Evolutionary conservation across 2,329 filamentous ascomycete species (phyloP).

Genomic region (Microsporum canis): DNA sequence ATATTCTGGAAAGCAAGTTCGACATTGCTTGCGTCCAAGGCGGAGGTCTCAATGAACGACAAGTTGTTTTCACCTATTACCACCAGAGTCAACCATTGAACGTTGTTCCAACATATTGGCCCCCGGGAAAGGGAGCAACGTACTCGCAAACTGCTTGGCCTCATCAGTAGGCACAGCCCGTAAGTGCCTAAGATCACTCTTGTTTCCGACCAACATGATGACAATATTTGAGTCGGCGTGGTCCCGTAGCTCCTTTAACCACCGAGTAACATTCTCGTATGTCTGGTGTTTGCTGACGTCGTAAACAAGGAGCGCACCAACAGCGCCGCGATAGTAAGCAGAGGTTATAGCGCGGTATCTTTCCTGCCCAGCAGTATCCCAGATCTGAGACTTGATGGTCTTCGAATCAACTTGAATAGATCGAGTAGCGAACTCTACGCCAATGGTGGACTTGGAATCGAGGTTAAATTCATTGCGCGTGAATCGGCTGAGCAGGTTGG

Average conservation of each 20-base stretch:
- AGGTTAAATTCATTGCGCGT: slow-evolving; percentile 99
- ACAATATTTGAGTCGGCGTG: slow-evolving; percentile 98
- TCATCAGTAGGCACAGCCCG: slow-evolving; percentile 95
- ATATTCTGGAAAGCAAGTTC: slow-evolving; percentile 99
- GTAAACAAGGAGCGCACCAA: slow-evolving; percentile 94
- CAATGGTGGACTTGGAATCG: slow-evolving; percentile 98
- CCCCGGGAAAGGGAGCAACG: slow-evolving; percentile 22
- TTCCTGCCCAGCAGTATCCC: slow-evolving; percentile 98
- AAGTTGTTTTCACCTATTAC: slow-evolving; percentile 83
- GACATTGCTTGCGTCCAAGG: slow-evolving; percentile 96
- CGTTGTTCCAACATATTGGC: neutral
- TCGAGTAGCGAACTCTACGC: slow-evolving; percentile 96
- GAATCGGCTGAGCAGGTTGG: slow-evolving; percentile 98
- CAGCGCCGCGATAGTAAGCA: slow-evolving; percentile 95
- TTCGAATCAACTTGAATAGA: slow-evolving; percentile 98
- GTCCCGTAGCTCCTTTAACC: slow-evolving; percentile 96
- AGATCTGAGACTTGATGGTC: slow-evolving; percentile 99
- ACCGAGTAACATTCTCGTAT: slow-evolving; percentile 96
- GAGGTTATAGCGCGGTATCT: slow-evolving; percentile 98
- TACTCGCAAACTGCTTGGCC: slow-evolving; percentile 95
- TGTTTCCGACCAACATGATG: slow-evolving; percentile 99
- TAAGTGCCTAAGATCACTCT: slow-evolving; percentile 99
- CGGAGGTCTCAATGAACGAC: slow-evolving; percentile 98
- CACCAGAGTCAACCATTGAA: slow-evolving; percentile 15
- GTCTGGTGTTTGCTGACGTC: slow-evolving; percentile 99